phyloP scores from a whole-genome alignment of 257 asterid species.

The Solanum commersonii region DNA sequence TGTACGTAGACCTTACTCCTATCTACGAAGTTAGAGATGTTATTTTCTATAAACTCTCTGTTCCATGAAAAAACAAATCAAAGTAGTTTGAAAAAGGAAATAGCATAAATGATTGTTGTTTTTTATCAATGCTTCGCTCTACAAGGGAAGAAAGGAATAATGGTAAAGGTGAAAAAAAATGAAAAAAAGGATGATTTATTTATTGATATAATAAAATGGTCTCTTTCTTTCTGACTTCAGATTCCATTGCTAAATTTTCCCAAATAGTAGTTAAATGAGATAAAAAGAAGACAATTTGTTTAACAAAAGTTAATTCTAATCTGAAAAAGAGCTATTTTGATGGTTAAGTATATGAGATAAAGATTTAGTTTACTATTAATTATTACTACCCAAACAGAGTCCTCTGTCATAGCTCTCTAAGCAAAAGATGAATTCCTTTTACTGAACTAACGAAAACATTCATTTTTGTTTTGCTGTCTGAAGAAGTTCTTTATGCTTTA shows the following conservation, averaged over 20 bases:
- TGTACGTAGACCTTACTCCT: background rate
- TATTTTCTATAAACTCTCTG: background rate
- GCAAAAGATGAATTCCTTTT: background rate
- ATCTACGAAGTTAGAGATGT: rapidly evolving
- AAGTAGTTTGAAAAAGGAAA: too few species aligned
- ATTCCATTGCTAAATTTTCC: background rate
- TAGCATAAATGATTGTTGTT: background rate
- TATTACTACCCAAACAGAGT: background rate
- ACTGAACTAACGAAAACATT: background rate
- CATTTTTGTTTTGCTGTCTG: background rate
- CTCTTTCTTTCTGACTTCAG: background rate
- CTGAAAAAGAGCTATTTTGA: background rate
- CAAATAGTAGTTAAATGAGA: background rate
- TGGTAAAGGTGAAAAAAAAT: background rate
- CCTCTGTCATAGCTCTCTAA: background rate
- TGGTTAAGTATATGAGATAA: background rate
- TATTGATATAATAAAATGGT: background rate
- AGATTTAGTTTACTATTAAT: background rate
- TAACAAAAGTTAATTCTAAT: background rate
- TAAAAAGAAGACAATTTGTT: background rate
- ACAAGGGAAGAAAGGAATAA: background rate
- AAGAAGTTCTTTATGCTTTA: background rate
- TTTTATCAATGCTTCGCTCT: background rate
- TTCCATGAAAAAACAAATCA: background rate
- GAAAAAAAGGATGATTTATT: background rate